phyloP scores from a whole-genome alignment of 1,284 basidiomycete genomes.

The Porodaedalea pini region DNA sequence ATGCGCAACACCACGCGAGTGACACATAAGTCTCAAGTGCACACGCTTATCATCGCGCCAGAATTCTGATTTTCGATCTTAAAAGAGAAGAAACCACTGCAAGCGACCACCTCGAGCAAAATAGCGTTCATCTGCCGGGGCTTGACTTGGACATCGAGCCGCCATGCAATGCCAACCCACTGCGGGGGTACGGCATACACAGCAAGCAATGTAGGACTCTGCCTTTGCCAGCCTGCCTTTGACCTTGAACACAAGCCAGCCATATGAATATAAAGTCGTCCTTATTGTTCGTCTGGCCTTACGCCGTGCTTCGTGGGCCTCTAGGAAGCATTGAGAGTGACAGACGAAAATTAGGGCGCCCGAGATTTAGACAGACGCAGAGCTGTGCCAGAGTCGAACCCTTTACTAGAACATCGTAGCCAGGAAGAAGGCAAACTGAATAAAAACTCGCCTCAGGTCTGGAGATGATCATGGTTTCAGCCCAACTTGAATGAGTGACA shows the following conservation, averaged over 20 bases:
- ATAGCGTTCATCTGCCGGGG: slow-evolving; percentile 27
- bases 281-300: slow-evolving; percentile 44
- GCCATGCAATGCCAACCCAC: slow-evolving; percentile 16
- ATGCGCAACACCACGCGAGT: slow-evolving; percentile 41
- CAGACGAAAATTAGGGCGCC: slow-evolving; percentile 33
- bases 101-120: slow-evolving; percentile 38
- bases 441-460: slow-evolving; percentile 20
- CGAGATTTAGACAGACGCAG: slow-evolving; percentile 21
- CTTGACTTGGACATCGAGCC: slow-evolving; percentile 30
- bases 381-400: slow-evolving; percentile 39
- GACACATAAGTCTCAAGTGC: slow-evolving; percentile 32
- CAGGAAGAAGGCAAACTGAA: slow-evolving; percentile 7
- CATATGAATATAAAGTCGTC: slow-evolving; percentile 30
- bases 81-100: slow-evolving; percentile 35
- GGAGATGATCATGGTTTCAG: slow-evolving; percentile 1
- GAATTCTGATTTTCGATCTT: slow-evolving; percentile 27
- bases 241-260: slow-evolving; percentile 30
- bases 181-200: slow-evolving; percentile 9
- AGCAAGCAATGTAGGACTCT: slow-evolving; percentile 33
- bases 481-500: neutral
- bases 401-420: slow-evolving; percentile 46
- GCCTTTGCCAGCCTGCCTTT: slow-evolving; percentile 40
- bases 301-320: slow-evolving; percentile 39
- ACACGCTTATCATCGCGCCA: slow-evolving; percentile 33
- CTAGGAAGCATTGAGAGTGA: slow-evolving; percentile 38